phyloP scores from a whole-genome alignment of 768 basidiomycete genomes.

The Boletus pseudopeckii region DNA sequence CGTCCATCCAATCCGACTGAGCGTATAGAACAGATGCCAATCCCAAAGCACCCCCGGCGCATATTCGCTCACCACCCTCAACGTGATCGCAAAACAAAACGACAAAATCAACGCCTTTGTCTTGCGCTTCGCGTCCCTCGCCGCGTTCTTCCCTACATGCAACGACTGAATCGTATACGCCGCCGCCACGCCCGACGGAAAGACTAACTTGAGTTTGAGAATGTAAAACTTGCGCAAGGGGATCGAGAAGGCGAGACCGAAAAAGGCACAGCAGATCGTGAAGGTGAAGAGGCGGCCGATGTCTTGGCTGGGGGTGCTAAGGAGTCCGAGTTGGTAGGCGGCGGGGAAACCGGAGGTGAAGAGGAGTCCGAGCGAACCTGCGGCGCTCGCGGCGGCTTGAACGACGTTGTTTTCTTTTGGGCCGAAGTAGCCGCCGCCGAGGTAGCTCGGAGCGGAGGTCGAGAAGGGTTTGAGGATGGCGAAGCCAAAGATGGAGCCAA shows the following conservation, averaged over 20 bases:
- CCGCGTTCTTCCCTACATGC: slow-evolving; percentile 50
- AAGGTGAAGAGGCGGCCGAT: slow-evolving; percentile 55
- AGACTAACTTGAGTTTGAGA: slow-evolving; percentile 57
- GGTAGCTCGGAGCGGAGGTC: slow-evolving; percentile 41
- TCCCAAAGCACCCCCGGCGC: slow-evolving; percentile 60
- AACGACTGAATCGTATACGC: slow-evolving; percentile 63
- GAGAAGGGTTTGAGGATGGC: slow-evolving; percentile 59
- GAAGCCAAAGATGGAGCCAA: slow-evolving; percentile 41
- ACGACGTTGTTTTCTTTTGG: slow-evolving; percentile 53
- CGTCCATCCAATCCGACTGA: slow-evolving; percentile 56
- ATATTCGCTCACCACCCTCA: slow-evolving; percentile 54
- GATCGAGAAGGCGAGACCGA: slow-evolving; percentile 65
- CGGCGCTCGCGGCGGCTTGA: slow-evolving; percentile 33
- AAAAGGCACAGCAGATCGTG: slow-evolving; percentile 52
- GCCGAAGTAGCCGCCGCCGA: slow-evolving; percentile 53
- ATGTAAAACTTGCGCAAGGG: slow-evolving; percentile 62
- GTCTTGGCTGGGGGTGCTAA: slow-evolving; percentile 48
- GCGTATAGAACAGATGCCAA: slow-evolving; percentile 63
- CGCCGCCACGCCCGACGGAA: slow-evolving; percentile 64
- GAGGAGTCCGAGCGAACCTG: slow-evolving; percentile 57
- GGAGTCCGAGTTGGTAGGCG: slow-evolving; percentile 52
- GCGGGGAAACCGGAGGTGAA: slow-evolving; percentile 60
- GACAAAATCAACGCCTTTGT: slow-evolving; percentile 46
- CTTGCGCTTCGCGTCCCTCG: slow-evolving; percentile 53
- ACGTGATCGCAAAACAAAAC: slow-evolving; percentile 46